These are phyloP conservation scores for Adenanthera pavonina DNA, from an alignment of 306 rosid genomes.

Conservation along the genomic window DNA sequence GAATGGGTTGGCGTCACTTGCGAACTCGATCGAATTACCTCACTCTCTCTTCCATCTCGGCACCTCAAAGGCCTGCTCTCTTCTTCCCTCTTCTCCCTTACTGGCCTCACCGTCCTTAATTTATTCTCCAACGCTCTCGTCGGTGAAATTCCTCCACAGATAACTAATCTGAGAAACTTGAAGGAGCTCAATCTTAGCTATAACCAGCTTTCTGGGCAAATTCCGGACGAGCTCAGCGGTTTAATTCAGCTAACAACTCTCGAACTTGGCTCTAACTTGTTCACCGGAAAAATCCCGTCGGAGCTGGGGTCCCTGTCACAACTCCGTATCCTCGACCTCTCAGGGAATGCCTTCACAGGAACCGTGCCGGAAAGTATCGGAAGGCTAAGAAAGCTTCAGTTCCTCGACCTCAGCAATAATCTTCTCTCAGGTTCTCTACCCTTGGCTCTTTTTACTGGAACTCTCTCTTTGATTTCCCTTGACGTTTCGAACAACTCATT, in stretches of 20 bases:
- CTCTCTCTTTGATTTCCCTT: conserved; percentile 62
- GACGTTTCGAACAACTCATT: conserved; percentile 90
- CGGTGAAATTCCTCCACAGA: conserved; percentile 64
- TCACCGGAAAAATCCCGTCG: conserved; percentile 65
- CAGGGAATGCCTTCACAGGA: conserved; percentile 73
- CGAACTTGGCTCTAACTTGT: conserved; percentile 60
- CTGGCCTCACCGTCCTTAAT: conserved; percentile 63
- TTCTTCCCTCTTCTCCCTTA: conserved; percentile 56
- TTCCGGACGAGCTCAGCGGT: conserved; percentile 50
- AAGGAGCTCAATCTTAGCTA: conserved; percentile 43
- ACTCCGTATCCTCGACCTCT: conserved; percentile 67
- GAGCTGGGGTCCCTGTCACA: conserved; percentile 53
- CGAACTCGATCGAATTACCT: conserved; percentile 69
- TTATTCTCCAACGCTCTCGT: conserved; percentile 61
- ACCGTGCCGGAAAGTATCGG: conserved; percentile 65
- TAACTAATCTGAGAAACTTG: conserved; percentile 44
- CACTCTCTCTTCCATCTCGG: conserved; percentile 59
- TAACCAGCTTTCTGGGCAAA: conserved; percentile 52
- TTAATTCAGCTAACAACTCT: conserved; percentile 55
- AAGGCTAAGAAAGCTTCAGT: conserved; percentile 63
- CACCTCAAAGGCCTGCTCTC: conserved; percentile 60
- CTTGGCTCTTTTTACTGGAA: conserved; percentile 55
- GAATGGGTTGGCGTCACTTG: conserved; percentile 81
- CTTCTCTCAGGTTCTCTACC: conserved; percentile 81
- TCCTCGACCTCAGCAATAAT: conserved; percentile 76